phyloP scores from a whole-genome alignment of 1,284 basidiomycete genomes.

The Prillingera fragicola region DNA sequence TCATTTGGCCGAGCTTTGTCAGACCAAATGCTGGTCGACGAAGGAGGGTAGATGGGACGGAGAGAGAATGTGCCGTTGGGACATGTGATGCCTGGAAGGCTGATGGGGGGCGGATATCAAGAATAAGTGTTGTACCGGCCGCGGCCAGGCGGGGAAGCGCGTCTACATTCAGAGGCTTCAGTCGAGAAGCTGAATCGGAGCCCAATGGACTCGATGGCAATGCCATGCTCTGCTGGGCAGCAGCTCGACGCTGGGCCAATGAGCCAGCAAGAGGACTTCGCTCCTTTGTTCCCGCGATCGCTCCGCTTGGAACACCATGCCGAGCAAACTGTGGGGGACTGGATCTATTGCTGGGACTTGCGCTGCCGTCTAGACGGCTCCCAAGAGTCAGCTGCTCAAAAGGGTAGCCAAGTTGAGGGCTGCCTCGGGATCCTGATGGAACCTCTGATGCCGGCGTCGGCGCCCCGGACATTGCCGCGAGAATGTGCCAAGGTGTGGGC shows the following conservation, averaged over 20 bases:
- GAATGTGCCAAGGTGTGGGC: conserved; percentile 41
- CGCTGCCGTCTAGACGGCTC: conserved; percentile 11
- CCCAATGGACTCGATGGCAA: conserved; percentile 1
- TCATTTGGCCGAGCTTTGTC: conserved; percentile 66
- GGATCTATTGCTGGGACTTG: background rate
- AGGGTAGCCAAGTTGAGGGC: conserved; percentile 45
- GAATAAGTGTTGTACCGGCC: conserved; percentile 51
- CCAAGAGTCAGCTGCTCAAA: conserved; percentile 46
- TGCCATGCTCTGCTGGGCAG: background rate
- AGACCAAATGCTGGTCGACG: conserved; percentile 79
- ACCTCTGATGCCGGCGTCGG: conserved; percentile 44
- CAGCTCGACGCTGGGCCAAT: background rate
- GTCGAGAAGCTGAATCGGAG: background rate
- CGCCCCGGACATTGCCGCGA: conserved; percentile 45
- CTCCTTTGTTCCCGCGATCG: background rate
- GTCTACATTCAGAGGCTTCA: conserved; percentile 23
- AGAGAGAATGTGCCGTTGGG: conserved; percentile 71
- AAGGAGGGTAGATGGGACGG: conserved; percentile 88
- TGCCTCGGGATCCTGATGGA: conserved; percentile 26
- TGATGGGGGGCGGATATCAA: conserved; percentile 84
- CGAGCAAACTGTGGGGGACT: background rate
- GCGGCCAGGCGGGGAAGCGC: conserved; percentile 18
- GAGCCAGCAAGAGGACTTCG: too few species aligned
- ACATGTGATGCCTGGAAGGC: conserved; percentile 64
- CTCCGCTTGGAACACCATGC: background rate